Evolutionary conservation across 192 early-diverging fungal species (phyloP), one percentile per base, ranked within the genome.

Genomic region (Coemansia furcata): DNA sequence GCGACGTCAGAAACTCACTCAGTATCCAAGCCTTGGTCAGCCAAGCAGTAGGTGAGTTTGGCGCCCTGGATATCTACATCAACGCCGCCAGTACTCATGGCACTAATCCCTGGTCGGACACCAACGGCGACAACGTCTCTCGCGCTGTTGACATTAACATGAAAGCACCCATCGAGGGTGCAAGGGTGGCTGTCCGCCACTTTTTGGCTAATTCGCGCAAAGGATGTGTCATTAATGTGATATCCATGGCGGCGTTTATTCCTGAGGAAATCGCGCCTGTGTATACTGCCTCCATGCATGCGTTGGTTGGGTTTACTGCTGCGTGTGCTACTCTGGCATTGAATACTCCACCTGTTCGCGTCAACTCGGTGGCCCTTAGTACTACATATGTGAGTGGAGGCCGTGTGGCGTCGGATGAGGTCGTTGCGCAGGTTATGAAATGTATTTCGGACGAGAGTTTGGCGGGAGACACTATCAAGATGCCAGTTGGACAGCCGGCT

Each of bases 241-340:
- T 91, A 5, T 91, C 90, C 6, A 83, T 91, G 60, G 89, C 90
- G 33, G 93, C 90, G 1, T 78, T 90, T 23, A 76, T 80, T 54
- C 85, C 86, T 1, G 55, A 78, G 15, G 67, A 81, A 21, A 71
- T 73, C 38, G 84, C 85, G 37, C 90, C 90, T 8, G 86, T 90
- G 8, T 94, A 94, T 72, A 85, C 85, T 14, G 90, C 90, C 2
- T 87, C 89, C 23, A 94, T 93, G 80, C 86, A 82, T 44, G 93
- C 87, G 14, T 85, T 93, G n/a, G 85, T 86, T 11, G 84, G 85
- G 19, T 88, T 92, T 43, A 87, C 87, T 0, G 73, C 80, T 0
- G 44, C 67, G 4, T 85, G 84, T 23, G 75, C 80, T 7, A 84
- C 83, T 23, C 60, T 85, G 36, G 76, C 81, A 1, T 49, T 30